Evolutionary conservation across 140 eudicot genomes (phyloP).

Genomic region (Cichorium intybus): DNA sequence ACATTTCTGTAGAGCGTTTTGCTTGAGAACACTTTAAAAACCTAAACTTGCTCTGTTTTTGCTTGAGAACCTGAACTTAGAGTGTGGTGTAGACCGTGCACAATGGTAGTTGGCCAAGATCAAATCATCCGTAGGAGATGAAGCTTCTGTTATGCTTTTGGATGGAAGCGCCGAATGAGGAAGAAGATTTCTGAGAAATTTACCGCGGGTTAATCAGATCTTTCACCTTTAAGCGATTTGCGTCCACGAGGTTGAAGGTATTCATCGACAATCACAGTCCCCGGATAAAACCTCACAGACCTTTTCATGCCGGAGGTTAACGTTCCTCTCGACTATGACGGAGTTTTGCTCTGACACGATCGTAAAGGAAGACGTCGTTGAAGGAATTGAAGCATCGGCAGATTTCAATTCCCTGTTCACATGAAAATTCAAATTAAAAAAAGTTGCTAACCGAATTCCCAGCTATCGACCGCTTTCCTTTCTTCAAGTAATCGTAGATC

Average conservation of each 20-base stretch:
- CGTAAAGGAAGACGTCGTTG: constrained; percentile 47
- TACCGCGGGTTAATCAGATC: constrained; percentile 11
- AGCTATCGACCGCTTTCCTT: constrained; percentile 66
- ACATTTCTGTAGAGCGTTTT: no score
- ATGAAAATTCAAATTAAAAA: constrained; percentile 51
- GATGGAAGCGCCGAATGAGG: no score
- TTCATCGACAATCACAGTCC: constrained; percentile 37
- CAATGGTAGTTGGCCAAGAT: no score
- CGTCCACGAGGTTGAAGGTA: constrained; percentile 41
- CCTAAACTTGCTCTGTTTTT: no score
- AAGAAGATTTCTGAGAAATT: not conserved
- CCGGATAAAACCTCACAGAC: constrained; percentile 58
- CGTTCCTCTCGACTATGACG: constrained; percentile 32
- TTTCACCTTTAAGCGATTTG: constrained; percentile 26
- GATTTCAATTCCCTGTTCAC: constrained; percentile 40
- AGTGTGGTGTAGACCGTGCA: no score
- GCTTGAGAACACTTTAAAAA: no score
- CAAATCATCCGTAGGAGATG: no score
- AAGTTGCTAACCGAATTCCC: constrained; percentile 53
- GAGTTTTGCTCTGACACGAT: constrained; percentile 51
- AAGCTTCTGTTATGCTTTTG: no score
- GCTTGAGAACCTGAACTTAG: no score
- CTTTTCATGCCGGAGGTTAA: constrained; percentile 34
- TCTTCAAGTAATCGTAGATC: constrained; percentile 59
- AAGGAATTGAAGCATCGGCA: constrained; percentile 29